Evolutionary conservation across 2,329 filamentous ascomycete genomes (phyloP).

Genomic region (Monosporascus cannonballus): DNA sequence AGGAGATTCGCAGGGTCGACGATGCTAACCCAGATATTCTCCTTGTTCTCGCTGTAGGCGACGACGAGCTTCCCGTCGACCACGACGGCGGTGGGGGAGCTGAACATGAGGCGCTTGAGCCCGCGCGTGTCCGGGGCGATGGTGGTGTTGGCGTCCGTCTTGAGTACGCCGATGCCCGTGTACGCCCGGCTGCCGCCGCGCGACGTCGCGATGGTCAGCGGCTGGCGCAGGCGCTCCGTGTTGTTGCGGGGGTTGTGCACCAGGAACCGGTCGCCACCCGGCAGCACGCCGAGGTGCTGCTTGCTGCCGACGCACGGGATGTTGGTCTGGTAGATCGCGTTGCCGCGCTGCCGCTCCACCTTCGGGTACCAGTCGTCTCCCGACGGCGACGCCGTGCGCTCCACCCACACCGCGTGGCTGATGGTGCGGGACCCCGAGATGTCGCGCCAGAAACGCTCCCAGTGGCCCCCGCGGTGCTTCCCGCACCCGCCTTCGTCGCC

Average conservation of each 20-base stretch:
- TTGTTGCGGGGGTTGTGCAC: constrained; percentile 16
- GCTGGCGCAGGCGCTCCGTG: constrained; percentile 10
- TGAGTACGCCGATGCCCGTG: constrained; percentile 12
- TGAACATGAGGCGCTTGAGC: constrained; percentile 17
- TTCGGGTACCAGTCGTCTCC: constrained; percentile 17
- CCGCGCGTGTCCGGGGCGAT: constrained; percentile 19
- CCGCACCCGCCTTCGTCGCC: neutral
- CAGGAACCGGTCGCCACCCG: constrained; percentile 5
- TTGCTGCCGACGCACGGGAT: constrained; percentile 19
- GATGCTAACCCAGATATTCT: constrained; percentile 21
- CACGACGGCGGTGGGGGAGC: constrained; percentile 17
- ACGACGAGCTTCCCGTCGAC: constrained; percentile 15
- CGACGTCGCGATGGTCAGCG: constrained; percentile 12
- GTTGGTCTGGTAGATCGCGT: constrained; percentile 15
- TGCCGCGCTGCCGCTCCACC: constrained; percentile 8
- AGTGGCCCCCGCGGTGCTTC: constrained; percentile 10
- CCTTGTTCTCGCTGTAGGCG: constrained; percentile 21
- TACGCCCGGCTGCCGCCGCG: constrained; percentile 8
- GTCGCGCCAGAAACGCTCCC: constrained; percentile 21
- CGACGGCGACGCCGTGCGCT: constrained; percentile 6
- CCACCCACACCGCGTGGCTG: constrained; percentile 17
- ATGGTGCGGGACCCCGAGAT: constrained; percentile 13
- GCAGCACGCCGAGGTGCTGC: constrained; percentile 11
- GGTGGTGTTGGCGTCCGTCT: constrained; percentile 12
- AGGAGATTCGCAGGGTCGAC: constrained; percentile 11